Evolutionary conservation across 768 basidiomycete species (phyloP).

Genomic region (Antrodiella citrinella): DNA sequence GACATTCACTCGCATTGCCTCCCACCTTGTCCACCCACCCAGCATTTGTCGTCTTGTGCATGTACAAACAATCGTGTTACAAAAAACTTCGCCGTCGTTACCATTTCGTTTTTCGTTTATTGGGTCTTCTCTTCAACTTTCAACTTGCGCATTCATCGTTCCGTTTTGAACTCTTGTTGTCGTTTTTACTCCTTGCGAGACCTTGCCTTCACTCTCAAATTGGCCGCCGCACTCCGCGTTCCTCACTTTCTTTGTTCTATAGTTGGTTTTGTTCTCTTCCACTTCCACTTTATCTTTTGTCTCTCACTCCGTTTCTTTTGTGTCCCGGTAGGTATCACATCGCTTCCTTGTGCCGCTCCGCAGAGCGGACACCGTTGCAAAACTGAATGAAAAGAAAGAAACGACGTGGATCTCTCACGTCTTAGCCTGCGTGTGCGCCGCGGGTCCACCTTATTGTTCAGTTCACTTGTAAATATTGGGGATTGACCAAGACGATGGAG

Average conservation of each 20-base stretch:
- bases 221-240: too few relatives aligned
- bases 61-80: not conserved
- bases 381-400: conserved; percentile 4
- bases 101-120: too few relatives aligned
- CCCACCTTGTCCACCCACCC: not conserved
- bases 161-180: conserved; percentile 1
- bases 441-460: too few relatives aligned
- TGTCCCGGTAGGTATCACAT: too few relatives aligned
- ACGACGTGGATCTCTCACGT: too few relatives aligned
- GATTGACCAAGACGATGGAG: too few relatives aligned
- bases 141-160: not conserved
- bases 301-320: conserved; percentile 8
- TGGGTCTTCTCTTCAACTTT: not conserved
- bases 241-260: conserved; percentile 1
- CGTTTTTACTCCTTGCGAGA: not conserved
- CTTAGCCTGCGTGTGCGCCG: too few relatives aligned
- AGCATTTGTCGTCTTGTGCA: not conserved
- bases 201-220: not conserved
- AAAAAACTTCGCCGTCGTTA: not conserved
- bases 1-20: not conserved
- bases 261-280: conserved; percentile 10
- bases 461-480: too few relatives aligned
- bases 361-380: conserved; percentile 19
- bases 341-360: conserved; percentile 22
- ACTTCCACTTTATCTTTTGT: not conserved